These are phyloP conservation scores for Pelargonium fulgidum DNA, from an alignment of 441 rosid species.

Conservation along the genomic window DNA sequence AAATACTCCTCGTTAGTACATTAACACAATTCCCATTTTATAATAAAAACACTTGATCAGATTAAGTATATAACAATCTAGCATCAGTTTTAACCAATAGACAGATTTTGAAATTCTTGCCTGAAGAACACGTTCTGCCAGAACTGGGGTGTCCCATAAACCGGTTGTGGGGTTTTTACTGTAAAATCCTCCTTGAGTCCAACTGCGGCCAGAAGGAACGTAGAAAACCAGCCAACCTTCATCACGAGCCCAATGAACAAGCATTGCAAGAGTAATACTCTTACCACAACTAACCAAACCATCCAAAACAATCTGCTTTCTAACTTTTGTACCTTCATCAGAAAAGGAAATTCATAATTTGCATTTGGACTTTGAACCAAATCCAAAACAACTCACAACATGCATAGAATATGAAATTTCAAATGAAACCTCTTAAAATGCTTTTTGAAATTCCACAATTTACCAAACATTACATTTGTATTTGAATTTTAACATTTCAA, in stretches of 20 bases:
- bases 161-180: conserved; percentile 73
- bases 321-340: conserved; percentile 44
- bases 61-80: conserved; percentile 10
- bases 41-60: conserved; percentile 10
- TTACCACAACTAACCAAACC: conserved; percentile 89
- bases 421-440: too few relatives aligned
- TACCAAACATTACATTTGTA: too few relatives aligned
- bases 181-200: conserved; percentile 91
- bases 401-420: too few relatives aligned
- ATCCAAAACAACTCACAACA: too few relatives aligned
- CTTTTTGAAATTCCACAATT: too few relatives aligned
- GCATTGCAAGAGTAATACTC: conserved; percentile 87
- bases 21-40: neutral
- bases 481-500: too few relatives aligned
- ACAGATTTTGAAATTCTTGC: conserved; percentile 33
- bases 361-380: neutral
- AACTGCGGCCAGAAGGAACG: conserved; percentile 74
- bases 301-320: conserved; percentile 83
- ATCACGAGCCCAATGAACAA: conserved; percentile 95
- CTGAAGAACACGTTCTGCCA: conserved; percentile 78
- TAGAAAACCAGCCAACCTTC: conserved; percentile 95
- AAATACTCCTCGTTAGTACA: neutral
- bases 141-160: conserved; percentile 90
- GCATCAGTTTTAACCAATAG: neutral
- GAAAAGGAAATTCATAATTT: neutral